These are phyloP conservation scores for Stentor roeselii DNA, from an alignment of 73 alveolate genomes.

Conservation along the genomic window DNA sequence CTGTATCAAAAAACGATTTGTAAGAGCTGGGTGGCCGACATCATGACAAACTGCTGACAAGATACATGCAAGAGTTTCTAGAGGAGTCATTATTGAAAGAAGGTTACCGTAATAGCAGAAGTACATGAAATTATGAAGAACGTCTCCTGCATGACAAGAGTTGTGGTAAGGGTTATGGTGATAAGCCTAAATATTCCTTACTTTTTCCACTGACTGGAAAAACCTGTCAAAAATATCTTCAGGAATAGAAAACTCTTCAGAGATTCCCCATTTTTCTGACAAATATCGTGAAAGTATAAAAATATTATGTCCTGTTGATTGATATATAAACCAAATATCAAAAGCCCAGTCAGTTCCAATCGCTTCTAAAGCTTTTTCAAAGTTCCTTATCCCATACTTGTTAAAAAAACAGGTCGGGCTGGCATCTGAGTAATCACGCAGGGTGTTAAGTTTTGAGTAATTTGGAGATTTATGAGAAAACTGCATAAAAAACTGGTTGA, in stretches of 20 bases:
- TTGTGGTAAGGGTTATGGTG: conserved; percentile 21
- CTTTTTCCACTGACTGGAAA: conserved; percentile 15
- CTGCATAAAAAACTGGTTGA: background rate
- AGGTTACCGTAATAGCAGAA: background rate
- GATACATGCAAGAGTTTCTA: conserved; percentile 34
- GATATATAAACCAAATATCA: conserved; percentile 28
- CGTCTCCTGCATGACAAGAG: conserved; percentile 21
- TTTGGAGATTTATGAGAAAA: background rate
- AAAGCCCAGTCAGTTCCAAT: background rate
- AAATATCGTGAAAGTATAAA: background rate
- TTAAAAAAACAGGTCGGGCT: background rate
- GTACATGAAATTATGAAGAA: background rate
- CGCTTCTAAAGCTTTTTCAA: background rate
- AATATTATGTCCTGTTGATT: conserved; percentile 13
- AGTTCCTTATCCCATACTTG: background rate
- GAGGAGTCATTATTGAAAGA: conserved; percentile 27
- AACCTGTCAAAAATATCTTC: conserved; percentile 4
- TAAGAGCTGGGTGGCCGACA: conserved; percentile 50
- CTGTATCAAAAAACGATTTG: conserved; percentile 9
- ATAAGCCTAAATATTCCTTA: background rate
- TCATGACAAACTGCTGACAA: conserved; percentile 54
- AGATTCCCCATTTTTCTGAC: background rate
- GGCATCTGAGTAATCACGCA: background rate
- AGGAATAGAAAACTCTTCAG: background rate
- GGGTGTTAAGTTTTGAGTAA: background rate